Evolutionary conservation across 148 eudicot genomes (phyloP).

Genomic region (Rhododendron ferrugineum): DNA sequence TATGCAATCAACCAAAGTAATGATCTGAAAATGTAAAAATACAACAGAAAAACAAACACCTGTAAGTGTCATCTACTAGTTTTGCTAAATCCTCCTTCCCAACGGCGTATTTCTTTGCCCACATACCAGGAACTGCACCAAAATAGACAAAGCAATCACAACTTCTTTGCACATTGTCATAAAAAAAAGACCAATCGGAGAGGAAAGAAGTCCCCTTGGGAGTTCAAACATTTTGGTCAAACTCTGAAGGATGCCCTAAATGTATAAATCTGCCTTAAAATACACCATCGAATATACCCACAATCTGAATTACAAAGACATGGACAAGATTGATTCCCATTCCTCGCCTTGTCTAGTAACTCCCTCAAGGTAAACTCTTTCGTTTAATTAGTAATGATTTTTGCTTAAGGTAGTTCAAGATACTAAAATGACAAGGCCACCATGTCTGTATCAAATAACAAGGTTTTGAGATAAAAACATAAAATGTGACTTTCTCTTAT

Average conservation of each 20-base stretch:
- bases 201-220: neutral
- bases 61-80: conserved; percentile 86
- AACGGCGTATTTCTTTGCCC: conserved; percentile 66
- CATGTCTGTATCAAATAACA: neutral
- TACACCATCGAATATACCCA: neutral
- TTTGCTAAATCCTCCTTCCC: conserved; percentile 84
- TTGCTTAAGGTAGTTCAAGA: neutral
- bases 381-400: neutral
- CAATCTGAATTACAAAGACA: neutral
- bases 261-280: neutral
- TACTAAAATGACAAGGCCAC: neutral
- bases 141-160: conserved; percentile 2
- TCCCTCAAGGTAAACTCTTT: neutral
- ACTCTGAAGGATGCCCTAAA: neutral
- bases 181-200: neutral
- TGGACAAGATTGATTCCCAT: neutral
- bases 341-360: neutral
- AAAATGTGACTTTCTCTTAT: neutral
- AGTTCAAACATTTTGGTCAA: neutral
- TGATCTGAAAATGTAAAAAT: neutral
- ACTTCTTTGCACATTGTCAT: neutral
- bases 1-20: neutral
- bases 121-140: conserved; percentile 60
- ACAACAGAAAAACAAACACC: conserved; percentile 29
- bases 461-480: neutral